Conservation (phyloP, 164 flowering plant genomes). For the Stephania yunnanensis region DNA sequence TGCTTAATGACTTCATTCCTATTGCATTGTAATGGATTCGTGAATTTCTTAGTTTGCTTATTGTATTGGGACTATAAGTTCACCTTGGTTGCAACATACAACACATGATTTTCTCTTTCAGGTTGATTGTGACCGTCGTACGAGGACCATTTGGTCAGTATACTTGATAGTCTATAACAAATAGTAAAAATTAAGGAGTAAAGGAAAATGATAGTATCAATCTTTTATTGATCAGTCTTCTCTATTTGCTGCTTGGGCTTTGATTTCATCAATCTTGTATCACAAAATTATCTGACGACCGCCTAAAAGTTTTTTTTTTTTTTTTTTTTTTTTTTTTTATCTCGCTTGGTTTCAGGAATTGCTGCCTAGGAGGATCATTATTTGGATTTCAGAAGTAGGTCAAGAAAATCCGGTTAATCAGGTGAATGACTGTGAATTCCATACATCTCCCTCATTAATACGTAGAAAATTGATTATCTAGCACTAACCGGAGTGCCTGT, state of each 20-base stretch:
- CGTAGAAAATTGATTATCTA: conserved; percentile 26
- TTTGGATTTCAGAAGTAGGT: conserved; percentile 31
- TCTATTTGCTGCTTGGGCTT: conserved; percentile 3
- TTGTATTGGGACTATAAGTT: background rate
- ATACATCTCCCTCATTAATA: conserved; percentile 25
- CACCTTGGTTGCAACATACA: background rate
- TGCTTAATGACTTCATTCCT: background rate
- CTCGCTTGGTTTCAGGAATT: conserved; percentile 42
- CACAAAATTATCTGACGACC: background rate
- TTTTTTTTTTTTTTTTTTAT: too few relatives aligned
- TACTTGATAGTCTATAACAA: background rate
- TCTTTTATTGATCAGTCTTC: background rate
- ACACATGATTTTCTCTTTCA: background rate
- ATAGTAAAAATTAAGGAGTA: background rate
- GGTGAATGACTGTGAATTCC: conserved; percentile 24
- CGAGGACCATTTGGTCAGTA: background rate
- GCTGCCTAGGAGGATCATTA: conserved; percentile 43
- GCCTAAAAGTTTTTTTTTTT: conserved; percentile 5
- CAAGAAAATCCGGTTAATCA: conserved; percentile 23
- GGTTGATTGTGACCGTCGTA: background rate
- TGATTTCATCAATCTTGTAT: background rate
- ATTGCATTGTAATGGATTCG: background rate
- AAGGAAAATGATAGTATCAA: background rate
- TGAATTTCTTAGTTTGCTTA: background rate
- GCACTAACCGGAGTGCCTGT: conserved; percentile 38